These are phyloP conservation scores for Steccherinum ochraceum DNA, from an alignment of 768 basidiomycete genomes.

Conservation along the genomic window DNA sequence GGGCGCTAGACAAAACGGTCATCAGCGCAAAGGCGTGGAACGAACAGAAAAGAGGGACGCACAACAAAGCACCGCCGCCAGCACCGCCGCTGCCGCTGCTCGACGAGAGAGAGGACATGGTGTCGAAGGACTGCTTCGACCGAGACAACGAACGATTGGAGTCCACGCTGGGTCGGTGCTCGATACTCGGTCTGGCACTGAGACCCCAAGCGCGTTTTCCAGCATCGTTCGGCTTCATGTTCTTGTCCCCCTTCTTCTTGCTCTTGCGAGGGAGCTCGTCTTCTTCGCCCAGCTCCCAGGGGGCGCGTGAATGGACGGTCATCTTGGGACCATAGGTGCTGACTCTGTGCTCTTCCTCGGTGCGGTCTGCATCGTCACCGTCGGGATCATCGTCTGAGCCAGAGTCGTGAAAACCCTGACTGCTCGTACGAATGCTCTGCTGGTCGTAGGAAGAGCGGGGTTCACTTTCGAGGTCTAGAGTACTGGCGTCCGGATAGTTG, in stretches of 20 bases:
- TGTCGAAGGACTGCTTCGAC: slow-evolving; percentile 55
- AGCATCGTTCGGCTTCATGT: slow-evolving; percentile 27
- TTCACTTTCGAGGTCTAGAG: slow-evolving; percentile 48
- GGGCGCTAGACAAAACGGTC: slow-evolving; percentile 32
- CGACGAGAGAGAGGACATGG: slow-evolving; percentile 42
- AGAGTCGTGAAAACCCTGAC: background rate
- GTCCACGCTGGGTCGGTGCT: slow-evolving; percentile 57
- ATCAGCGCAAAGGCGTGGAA: slow-evolving; percentile 3
- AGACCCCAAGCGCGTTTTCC: slow-evolving; percentile 40
- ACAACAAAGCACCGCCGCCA: slow-evolving; percentile 55
- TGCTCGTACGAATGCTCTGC: slow-evolving; percentile 1
- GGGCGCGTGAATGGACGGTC: slow-evolving; percentile 74
- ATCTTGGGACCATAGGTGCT: slow-evolving; percentile 80
- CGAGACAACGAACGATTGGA: slow-evolving; percentile 46
- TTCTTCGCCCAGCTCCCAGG: slow-evolving; percentile 68
- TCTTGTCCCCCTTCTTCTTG: slow-evolving; percentile 24
- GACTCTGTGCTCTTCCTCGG: slow-evolving; percentile 45
- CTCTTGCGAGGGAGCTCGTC: slow-evolving; percentile 26
- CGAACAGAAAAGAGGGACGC: slow-evolving; percentile 21
- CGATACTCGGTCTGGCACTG: slow-evolving; percentile 31
- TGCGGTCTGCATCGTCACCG: slow-evolving; percentile 33
- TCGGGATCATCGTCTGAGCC: slow-evolving; percentile 10
- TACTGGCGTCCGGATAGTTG: slow-evolving; percentile 43
- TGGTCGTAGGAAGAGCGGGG: slow-evolving; percentile 18
- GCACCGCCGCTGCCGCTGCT: slow-evolving; percentile 34